Conservation (phyloP, 257 asterid genomes). For the Apocynum venetum region DNA sequence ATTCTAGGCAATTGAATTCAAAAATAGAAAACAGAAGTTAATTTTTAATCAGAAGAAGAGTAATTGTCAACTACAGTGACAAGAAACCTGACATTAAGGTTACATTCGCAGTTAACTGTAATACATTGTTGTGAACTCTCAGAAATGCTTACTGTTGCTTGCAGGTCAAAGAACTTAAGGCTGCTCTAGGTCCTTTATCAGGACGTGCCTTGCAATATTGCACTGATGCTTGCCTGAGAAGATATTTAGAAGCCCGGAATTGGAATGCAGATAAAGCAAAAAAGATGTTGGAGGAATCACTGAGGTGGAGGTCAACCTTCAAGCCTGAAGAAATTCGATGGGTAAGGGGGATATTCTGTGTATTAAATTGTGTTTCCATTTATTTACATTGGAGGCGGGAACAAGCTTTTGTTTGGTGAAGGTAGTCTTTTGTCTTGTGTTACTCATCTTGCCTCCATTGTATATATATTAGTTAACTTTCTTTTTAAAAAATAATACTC, state of each 20-base stretch:
- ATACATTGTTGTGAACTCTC: neutral
- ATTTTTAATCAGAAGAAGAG: neutral
- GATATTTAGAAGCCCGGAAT: conserved; percentile 81
- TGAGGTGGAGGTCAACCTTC: conserved; percentile 76
- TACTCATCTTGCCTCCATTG: neutral
- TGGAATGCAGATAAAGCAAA: conserved; percentile 84
- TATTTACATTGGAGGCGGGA: neutral
- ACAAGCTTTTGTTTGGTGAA: neutral
- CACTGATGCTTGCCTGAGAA: conserved; percentile 71
- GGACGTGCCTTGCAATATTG: conserved; percentile 63
- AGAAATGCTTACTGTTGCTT: conserved; percentile 5
- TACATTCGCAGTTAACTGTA: conserved; percentile 5
- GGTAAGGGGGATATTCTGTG: conserved; percentile 39
- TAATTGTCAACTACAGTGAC: neutral
- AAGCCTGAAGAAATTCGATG: conserved; percentile 98
- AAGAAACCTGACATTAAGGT: neutral
- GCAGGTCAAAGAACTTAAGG: conserved; percentile 73
- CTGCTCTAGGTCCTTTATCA: conserved; percentile 69
- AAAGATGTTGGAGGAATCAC: conserved; percentile 90
- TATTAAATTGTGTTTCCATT: neutral
- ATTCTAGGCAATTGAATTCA: neutral
- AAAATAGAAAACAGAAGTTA: neutral
- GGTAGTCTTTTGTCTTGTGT: neutral
- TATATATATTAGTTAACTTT: neutral
- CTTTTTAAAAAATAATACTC: too few species aligned